Evolutionary conservation across 163 green algal species (phyloP).

Genomic region (Chlamydomonas reinhardtii): DNA sequence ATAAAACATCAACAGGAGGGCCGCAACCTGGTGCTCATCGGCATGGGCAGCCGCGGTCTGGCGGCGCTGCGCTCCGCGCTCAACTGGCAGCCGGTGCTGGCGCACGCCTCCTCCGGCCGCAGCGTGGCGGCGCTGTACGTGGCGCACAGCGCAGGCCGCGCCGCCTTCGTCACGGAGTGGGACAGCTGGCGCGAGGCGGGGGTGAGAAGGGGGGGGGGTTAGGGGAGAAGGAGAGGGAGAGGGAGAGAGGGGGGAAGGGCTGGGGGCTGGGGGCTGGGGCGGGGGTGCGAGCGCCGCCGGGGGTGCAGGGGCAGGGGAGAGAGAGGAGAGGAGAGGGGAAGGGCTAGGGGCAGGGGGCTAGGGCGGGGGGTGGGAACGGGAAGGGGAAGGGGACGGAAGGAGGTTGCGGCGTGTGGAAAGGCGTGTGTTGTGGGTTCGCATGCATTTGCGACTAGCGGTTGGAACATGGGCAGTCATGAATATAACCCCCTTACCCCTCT

Average conservation of each 20-base stretch:
- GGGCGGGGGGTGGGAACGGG: no score
- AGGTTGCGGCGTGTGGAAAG: no score
- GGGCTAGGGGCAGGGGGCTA: no score
- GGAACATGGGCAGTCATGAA: no score
- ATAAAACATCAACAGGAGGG: constrained; percentile 63
- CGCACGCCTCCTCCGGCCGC: constrained; percentile 53
- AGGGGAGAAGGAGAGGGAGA: not conserved
- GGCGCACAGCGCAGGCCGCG: constrained; percentile 54
- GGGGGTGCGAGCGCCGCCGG: no score
- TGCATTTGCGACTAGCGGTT: no score
- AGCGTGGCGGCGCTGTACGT: constrained; percentile 67
- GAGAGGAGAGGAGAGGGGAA: not conserved
- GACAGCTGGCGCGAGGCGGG: constrained; percentile 80
- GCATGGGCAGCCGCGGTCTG: constrained; percentile 70
- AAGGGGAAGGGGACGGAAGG: no score
- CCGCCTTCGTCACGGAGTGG: constrained; percentile 82
- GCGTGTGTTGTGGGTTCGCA: no score
- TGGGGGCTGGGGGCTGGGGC: not conserved
- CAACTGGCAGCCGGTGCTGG: constrained; percentile 80
- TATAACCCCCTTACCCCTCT: no score
- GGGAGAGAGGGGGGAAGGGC: not conserved
- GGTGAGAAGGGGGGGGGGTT: constrained; percentile 51
- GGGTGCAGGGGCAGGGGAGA: no score
- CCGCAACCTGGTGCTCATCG: constrained; percentile 78
- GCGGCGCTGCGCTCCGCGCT: constrained; percentile 74